Evolutionary conservation across 768 basidiomycete species (phyloP), one percentile per base, ranked within the genome.

Genomic region (Suillus subaureus): DNA sequence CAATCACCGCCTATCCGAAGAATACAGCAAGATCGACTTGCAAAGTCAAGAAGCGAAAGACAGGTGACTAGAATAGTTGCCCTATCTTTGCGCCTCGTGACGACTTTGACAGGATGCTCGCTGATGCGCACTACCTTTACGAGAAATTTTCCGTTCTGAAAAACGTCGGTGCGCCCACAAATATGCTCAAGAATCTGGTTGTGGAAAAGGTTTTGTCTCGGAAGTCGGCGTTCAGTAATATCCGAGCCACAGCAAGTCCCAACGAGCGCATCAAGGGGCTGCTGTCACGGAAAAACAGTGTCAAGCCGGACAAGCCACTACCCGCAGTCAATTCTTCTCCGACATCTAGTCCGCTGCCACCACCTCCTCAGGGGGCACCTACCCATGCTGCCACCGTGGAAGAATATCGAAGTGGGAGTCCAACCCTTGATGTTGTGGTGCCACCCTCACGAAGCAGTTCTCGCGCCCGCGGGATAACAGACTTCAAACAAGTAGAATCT

Each of bases 1-100:
- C 77, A 95, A 95, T 76, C 89, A 94, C 78, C 88, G 93, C 42
- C 82, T 99, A 26, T 89, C 89, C 45, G 94, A 96, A 72, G 94
- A 96, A 74, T 97, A 90, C 77, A 82, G 82, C 61, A 87, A 84
- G 73, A 88, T 97, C 63, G 93, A 96, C 69, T 80, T 98, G 37
- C 93, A 90, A 62, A 87, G 85, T 71, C 87, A 87, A 66, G 92
- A 90, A 66, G 95, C 93, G 28, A 97, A 97, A 80, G 85, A 88
- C 64, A 88, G 94, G 94, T 94, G 70, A 66, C 70, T 68, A 52
- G 51, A 18, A 45, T 47, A 39, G 62, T 66, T 51, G 61, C 63
- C 62, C 66, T 56, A 66, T 57, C 64, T 56, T 72, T 47, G 60
- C 62, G 52, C 47, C 57, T 49, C 66, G 69, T 67, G 62, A 71